Percentiles rank a stretch among this genome's conserved stretches.
phyloP scores from a whole-genome alignment of 2,329 filamentous ascomycete species.

The Apiospora koreana region DNA sequence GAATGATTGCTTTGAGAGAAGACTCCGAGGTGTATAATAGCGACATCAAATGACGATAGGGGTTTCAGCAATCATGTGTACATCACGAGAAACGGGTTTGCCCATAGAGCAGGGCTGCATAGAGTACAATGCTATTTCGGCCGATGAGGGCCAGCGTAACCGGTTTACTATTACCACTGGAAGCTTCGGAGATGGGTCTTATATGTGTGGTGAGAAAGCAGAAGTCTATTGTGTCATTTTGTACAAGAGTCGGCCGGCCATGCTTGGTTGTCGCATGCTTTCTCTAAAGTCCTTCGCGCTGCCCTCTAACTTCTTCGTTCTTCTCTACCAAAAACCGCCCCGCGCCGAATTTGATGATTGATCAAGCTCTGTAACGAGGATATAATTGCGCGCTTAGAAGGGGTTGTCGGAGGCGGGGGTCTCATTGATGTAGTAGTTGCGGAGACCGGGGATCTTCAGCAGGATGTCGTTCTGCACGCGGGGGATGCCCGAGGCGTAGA shows the following conservation, averaged over 20 bases:
- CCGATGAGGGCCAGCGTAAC: not conserved
- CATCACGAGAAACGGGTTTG: not conserved
- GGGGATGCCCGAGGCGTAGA: slow-evolving; percentile 64
- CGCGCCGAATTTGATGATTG: not conserved
- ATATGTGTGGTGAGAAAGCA: slow-evolving; percentile 6
- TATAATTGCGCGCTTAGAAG: slow-evolving; percentile 22
- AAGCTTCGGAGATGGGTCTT: not conserved
- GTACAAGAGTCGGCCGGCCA: slow-evolving; percentile 16
- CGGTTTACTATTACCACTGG: too few relatives aligned
- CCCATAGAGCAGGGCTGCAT: slow-evolving; percentile 3
- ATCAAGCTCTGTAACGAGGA: not conserved
- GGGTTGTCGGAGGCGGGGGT: slow-evolving; percentile 60
- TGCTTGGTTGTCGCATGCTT: not conserved
- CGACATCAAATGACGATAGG: not conserved
- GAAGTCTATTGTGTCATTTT: slow-evolving; percentile 20
- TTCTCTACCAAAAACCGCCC: not conserved
- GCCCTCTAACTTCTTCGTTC: not conserved
- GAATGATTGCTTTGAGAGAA: not conserved
- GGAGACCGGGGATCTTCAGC: slow-evolving; percentile 58
- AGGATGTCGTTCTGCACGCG: slow-evolving; percentile 61
- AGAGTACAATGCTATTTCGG: not conserved
- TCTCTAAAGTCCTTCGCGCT: not conserved
- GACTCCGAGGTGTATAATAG: slow-evolving; percentile 7
- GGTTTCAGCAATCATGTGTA: not conserved
- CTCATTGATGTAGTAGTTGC: slow-evolving; percentile 52